These are phyloP conservation scores for Starmerella geochares DNA, from an alignment of 805 yeast species.

Conservation along the genomic window DNA sequence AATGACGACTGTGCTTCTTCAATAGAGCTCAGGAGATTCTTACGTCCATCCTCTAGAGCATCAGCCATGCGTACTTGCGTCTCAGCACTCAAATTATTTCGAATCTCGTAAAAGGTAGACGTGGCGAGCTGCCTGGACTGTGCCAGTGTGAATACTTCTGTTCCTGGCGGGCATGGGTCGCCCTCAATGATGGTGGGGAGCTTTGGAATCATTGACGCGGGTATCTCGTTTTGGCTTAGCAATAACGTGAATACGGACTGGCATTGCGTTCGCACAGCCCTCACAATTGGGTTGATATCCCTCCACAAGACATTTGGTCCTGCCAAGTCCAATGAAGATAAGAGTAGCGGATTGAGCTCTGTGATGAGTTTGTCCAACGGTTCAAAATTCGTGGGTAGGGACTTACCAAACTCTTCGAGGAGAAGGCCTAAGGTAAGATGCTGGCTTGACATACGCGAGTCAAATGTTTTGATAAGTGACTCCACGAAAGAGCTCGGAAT, in stretches of 20 bases:
- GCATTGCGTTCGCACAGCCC: constrained; percentile 78
- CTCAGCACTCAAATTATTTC: constrained; percentile 53
- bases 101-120: constrained; percentile 56
- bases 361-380: not conserved
- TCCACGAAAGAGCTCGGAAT: constrained; percentile 1
- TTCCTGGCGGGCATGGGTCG: constrained; percentile 75
- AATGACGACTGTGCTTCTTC: constrained; percentile 53
- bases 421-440: constrained; percentile 59
- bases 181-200: constrained; percentile 88
- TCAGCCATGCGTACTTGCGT: constrained; percentile 60
- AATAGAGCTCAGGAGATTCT: constrained; percentile 55
- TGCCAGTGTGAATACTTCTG: constrained; percentile 76
- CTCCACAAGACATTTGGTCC: constrained; percentile 37
- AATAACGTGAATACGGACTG: constrained; percentile 71
- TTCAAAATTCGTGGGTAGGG: not conserved
- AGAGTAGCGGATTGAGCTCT: constrained; percentile 10
- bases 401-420: constrained; percentile 49
- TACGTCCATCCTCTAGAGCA: constrained; percentile 67
- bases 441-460: constrained; percentile 69
- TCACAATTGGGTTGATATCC: constrained; percentile 77
- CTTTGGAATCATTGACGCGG: constrained; percentile 63
- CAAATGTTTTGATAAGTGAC: constrained; percentile 32
- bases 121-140: constrained; percentile 61
- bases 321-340: constrained; percentile 15
- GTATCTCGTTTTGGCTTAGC: constrained; percentile 62